Conservation (phyloP, 768 basidiomycete genomes). For the Mycena latifolia region DNA sequence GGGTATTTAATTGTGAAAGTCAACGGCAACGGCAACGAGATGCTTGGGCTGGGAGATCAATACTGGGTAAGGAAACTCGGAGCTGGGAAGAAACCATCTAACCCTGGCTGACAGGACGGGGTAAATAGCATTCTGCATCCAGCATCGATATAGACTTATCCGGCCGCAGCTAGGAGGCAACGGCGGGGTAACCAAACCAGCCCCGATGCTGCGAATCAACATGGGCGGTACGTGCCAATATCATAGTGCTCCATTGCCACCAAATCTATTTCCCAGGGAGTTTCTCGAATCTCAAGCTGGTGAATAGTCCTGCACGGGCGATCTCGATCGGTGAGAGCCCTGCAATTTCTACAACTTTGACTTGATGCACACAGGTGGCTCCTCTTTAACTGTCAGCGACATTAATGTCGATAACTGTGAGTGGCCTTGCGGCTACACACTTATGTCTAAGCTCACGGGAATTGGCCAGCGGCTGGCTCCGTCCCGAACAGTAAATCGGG, state of each 20-base stretch:
- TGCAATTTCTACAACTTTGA: too few species aligned
- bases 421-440: too few species aligned
- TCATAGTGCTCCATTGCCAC: too few species aligned
- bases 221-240: too few species aligned
- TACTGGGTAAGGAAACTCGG: conserved; percentile 28
- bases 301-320: conserved; percentile 34
- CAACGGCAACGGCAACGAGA: conserved; percentile 30
- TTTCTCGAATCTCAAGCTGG: too few species aligned
- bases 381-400: conserved; percentile 30
- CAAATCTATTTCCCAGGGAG: too few species aligned
- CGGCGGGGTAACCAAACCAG: conserved; percentile 34
- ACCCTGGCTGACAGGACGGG: conserved; percentile 25
- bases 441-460: not conserved
- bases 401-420: conserved; percentile 38
- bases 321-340: too few species aligned
- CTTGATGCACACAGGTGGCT: too few species aligned
- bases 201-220: too few species aligned
- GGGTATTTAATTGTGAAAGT: not conserved
- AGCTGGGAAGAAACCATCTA: not conserved
- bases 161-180: conserved; percentile 26
- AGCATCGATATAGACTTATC: too few species aligned
- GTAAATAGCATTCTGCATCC: not conserved
- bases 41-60: conserved; percentile 33
- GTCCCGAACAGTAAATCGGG: conserved; percentile 37
- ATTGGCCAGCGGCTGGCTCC: conserved; percentile 29